A percentile compares a stretch with the other conserved stretches of the same genome.
phyloP scores from a whole-genome alignment of 192 early-diverging fungal genomes.

The Podila verticillata region DNA sequence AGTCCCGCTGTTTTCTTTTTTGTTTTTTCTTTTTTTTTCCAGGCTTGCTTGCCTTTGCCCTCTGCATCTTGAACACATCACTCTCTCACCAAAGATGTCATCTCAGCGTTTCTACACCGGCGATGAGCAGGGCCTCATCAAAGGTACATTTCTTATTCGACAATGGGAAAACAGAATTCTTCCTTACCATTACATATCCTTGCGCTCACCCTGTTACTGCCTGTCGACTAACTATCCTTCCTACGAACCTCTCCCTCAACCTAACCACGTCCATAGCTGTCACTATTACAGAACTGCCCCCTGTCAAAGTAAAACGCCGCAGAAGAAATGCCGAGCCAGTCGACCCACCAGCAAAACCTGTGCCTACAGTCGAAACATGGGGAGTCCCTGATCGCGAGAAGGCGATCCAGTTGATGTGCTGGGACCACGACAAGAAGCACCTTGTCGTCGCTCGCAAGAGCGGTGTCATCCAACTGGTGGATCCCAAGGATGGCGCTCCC shows the following conservation, averaged over 20 bases:
- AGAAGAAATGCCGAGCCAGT: conserved; percentile 15
- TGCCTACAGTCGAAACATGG: conserved; percentile 47
- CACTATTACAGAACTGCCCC: conserved; percentile 23
- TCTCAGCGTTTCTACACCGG: conserved; percentile 52
- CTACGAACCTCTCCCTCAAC: background rate
- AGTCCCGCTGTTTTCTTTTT: conserved; percentile 17
- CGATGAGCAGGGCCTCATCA: conserved; percentile 54
- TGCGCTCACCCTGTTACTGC: too few species aligned
- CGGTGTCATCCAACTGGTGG: conserved; percentile 59
- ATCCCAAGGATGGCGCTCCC: conserved; percentile 48
- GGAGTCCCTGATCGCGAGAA: conserved; percentile 38
- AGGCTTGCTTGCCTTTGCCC: background rate
- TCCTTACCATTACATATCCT: too few species aligned
- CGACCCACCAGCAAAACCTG: conserved; percentile 19
- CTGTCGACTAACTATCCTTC: background rate
- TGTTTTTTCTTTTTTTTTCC: conserved; percentile 4
- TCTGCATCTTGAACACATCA: background rate
- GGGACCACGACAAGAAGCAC: conserved; percentile 51
- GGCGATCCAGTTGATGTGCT: conserved; percentile 47
- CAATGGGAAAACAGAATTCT: background rate
- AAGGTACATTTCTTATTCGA: conserved; percentile 28
- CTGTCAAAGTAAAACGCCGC: conserved; percentile 32
- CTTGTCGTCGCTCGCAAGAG: conserved; percentile 63
- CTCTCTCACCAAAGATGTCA: conserved; percentile 22
- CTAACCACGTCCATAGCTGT: conserved; percentile 14